phyloP scores from a whole-genome alignment of 2,329 filamentous ascomycete genomes.

The Cladophialophora immunda region DNA sequence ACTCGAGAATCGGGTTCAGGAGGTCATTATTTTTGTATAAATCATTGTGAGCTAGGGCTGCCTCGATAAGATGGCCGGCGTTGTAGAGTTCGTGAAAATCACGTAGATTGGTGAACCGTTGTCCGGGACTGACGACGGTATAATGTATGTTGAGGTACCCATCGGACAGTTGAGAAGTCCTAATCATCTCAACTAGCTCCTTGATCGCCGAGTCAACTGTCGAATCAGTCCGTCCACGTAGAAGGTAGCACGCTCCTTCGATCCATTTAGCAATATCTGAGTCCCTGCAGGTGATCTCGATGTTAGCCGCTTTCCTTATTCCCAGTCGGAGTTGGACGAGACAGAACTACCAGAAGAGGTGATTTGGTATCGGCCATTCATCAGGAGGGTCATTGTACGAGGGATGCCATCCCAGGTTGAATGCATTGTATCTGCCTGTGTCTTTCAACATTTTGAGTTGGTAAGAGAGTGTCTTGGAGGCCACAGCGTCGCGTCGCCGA shows the following conservation, averaged over 20 bases:
- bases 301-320: not conserved
- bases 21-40: constrained; percentile 61
- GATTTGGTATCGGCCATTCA: constrained; percentile 66
- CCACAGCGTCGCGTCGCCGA: constrained; percentile 51
- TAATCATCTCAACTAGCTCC: constrained; percentile 66
- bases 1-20: not conserved
- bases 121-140: constrained; percentile 63
- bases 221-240: constrained; percentile 53
- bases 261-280: constrained; percentile 67
- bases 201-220: constrained; percentile 59
- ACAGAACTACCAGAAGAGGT: constrained; percentile 62
- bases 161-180: constrained; percentile 64
- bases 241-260: constrained; percentile 67
- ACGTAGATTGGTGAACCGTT: constrained; percentile 65
- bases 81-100: constrained; percentile 72
- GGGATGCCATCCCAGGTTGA: constrained; percentile 65
- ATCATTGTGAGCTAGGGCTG: constrained; percentile 64
- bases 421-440: constrained; percentile 66
- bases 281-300: constrained; percentile 52
- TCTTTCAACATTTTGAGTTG: constrained; percentile 63
- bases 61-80: constrained; percentile 69
- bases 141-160: constrained; percentile 71
- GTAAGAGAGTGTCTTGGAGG: constrained; percentile 57
- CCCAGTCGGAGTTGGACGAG: not conserved
- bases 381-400: constrained; percentile 60